Conservation (phyloP, 2,329 filamentous ascomycete genomes). For the Phaeophleospora eucalypticola region DNA sequence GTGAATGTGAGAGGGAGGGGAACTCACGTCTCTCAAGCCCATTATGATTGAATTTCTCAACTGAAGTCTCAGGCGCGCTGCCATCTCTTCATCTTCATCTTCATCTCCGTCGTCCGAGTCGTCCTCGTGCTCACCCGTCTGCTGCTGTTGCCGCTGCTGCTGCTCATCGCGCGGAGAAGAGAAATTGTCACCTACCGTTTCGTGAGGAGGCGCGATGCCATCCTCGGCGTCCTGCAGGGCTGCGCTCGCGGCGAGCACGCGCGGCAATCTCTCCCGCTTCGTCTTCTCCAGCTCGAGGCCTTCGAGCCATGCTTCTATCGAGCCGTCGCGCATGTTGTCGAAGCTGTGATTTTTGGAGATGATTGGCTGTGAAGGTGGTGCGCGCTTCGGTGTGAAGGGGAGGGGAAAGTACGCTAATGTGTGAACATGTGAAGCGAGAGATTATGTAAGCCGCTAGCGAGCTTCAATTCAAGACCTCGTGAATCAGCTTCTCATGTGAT, state of each 20-base stretch:
- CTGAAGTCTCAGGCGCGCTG: too few species aligned
- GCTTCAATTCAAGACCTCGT: not conserved
- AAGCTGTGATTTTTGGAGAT: not conserved
- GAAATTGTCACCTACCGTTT: not conserved
- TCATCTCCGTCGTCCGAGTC: not conserved
- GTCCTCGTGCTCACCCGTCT: not conserved
- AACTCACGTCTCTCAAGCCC: too few species aligned
- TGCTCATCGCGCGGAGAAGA: not conserved
- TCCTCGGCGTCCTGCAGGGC: not conserved
- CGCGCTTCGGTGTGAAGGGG: not conserved
- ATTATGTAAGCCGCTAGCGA: too few species aligned
- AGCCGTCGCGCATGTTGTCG: not conserved
- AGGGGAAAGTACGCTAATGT: not conserved
- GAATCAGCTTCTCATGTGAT: not conserved
- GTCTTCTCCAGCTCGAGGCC: not conserved
- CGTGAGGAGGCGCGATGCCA: not conserved
- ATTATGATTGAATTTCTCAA: too few species aligned
- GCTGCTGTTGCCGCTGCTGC: not conserved
- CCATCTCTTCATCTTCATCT: too few species aligned
- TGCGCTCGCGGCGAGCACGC: not conserved
- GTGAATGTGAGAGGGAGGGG: not conserved
- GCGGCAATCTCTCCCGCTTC: not conserved
- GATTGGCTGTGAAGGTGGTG: not conserved
- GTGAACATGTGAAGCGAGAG: not conserved
- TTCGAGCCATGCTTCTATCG: not conserved